These are phyloP conservation scores for Aspergillus ochraceoroseus DNA, from an alignment of 2,329 filamentous ascomycete species.

Conservation along the genomic window DNA sequence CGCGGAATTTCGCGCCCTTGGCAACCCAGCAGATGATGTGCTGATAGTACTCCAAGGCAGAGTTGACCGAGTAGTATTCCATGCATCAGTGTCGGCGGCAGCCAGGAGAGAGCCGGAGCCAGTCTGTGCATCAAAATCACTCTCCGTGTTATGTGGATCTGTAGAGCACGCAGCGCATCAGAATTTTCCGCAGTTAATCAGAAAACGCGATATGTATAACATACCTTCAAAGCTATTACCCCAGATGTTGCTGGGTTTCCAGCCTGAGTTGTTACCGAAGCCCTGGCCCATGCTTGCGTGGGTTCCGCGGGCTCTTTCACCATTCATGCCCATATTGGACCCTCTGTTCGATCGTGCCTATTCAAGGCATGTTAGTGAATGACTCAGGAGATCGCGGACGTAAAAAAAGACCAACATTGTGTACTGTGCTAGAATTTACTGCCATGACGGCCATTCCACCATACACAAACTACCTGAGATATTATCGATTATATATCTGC, in stretches of 20 bases:
- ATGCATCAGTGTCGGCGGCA: slow-evolving; percentile 64
- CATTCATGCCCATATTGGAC: slow-evolving; percentile 39
- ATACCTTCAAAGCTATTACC: slow-evolving; percentile 45
- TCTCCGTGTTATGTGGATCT: slow-evolving; percentile 31
- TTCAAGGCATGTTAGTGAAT: slow-evolving; percentile 14
- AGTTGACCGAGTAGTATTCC: slow-evolving; percentile 49
- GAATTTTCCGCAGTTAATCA: neutral
- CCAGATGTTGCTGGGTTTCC: slow-evolving; percentile 52
- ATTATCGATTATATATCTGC: slow-evolving; percentile 26
- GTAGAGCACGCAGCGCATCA: neutral
- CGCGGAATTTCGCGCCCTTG: slow-evolving; percentile 44
- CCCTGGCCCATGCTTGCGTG: slow-evolving; percentile 42
- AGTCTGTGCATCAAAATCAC: slow-evolving; percentile 52
- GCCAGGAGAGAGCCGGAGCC: slow-evolving; percentile 66
- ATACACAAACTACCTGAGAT: slow-evolving; percentile 9
- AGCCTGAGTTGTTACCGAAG: slow-evolving; percentile 44
- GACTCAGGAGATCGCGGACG: neutral
- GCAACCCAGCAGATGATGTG: slow-evolving; percentile 41
- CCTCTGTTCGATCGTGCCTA: slow-evolving; percentile 36
- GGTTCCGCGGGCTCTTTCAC: slow-evolving; percentile 34
- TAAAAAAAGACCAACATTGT: slow-evolving; percentile 34
- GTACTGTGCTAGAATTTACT: slow-evolving; percentile 34
- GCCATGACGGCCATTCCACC: slow-evolving; percentile 36
- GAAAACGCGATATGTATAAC: neutral
- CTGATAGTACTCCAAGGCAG: slow-evolving; percentile 58